Evolutionary conservation across 768 basidiomycete species (phyloP).

Genomic region (Leccinellum luteum): DNA sequence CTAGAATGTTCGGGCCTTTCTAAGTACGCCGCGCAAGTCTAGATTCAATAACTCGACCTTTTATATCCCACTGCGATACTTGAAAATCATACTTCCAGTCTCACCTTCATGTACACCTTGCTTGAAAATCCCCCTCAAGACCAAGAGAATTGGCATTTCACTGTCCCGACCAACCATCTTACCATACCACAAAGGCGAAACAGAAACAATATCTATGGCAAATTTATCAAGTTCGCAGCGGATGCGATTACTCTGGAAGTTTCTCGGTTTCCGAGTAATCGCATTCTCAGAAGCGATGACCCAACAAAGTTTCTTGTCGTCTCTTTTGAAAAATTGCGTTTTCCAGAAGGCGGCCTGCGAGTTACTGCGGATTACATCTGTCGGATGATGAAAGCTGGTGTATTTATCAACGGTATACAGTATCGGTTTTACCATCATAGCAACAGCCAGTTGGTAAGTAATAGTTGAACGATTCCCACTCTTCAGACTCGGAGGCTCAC

Average conservation of each 20-base stretch:
- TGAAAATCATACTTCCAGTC: background rate
- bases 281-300: slow-evolving; percentile 58
- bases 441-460: slow-evolving; percentile 61
- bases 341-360: slow-evolving; percentile 49
- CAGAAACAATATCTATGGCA: slow-evolving; percentile 37
- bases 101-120: slow-evolving; percentile 26
- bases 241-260: slow-evolving; percentile 52
- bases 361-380: slow-evolving; percentile 54
- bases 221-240: slow-evolving; percentile 49
- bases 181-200: slow-evolving; percentile 25
- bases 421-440: slow-evolving; percentile 73
- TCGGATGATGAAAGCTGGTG: slow-evolving; percentile 51
- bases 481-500: slow-evolving; percentile 2
- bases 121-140: slow-evolving; percentile 43
- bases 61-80: background rate
- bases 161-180: slow-evolving; percentile 32
- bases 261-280: slow-evolving; percentile 51
- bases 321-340: slow-evolving; percentile 53
- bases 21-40: slow-evolving; percentile 8
- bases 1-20: slow-evolving; percentile 5
- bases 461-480: background rate
- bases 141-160: slow-evolving; percentile 55
- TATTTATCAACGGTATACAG: slow-evolving; percentile 56
- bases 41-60: background rate
- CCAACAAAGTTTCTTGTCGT: slow-evolving; percentile 52